These are phyloP conservation scores for Lecanicillium sp. DNA, from an alignment of 2,329 filamentous ascomycete species.

Conservation along the genomic window DNA sequence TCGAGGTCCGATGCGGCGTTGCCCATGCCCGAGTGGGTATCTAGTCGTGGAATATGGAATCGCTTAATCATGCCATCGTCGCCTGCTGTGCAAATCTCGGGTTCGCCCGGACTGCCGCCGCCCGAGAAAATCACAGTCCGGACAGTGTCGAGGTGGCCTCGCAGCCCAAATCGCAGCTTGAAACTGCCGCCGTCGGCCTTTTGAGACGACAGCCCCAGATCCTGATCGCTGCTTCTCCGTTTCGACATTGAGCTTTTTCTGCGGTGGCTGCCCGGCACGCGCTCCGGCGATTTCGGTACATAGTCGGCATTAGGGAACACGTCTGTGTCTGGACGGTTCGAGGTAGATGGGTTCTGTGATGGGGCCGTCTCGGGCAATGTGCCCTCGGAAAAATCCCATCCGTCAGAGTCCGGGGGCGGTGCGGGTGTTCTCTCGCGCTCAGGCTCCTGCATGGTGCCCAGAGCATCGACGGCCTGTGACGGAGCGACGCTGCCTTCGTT, in stretches of 20 bases:
- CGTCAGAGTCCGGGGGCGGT: conserved; percentile 55
- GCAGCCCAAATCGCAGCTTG: conserved; percentile 85
- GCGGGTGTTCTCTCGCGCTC: conserved; percentile 41
- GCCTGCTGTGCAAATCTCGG: conserved; percentile 92
- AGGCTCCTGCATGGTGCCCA: conserved; percentile 33
- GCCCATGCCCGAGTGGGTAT: conserved; percentile 40
- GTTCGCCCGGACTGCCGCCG: conserved; percentile 89
- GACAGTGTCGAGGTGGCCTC: conserved; percentile 90
- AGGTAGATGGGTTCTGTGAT: conserved; percentile 40
- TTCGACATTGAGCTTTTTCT: conserved; percentile 75
- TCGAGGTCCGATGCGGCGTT: conserved; percentile 73
- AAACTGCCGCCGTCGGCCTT: conserved; percentile 72
- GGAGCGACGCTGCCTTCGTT: conserved; percentile 29
- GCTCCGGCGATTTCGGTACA: conserved; percentile 72
- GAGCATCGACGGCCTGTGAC: conserved; percentile 35
- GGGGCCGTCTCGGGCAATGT: conserved; percentile 52
- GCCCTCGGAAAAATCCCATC: conserved; percentile 89
- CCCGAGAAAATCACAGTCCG: conserved; percentile 95
- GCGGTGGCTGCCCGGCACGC: conserved; percentile 62
- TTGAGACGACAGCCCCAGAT: conserved; percentile 45
- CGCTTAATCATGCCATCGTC: conserved; percentile 95
- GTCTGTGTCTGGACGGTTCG: conserved; percentile 76
- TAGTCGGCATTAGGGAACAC: conserved; percentile 78
- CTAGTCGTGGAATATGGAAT: conserved; percentile 88
- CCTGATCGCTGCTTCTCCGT: conserved; percentile 63